Conservation (phyloP, 306 rosid genomes). For the Mucuna pruriens region DNA sequence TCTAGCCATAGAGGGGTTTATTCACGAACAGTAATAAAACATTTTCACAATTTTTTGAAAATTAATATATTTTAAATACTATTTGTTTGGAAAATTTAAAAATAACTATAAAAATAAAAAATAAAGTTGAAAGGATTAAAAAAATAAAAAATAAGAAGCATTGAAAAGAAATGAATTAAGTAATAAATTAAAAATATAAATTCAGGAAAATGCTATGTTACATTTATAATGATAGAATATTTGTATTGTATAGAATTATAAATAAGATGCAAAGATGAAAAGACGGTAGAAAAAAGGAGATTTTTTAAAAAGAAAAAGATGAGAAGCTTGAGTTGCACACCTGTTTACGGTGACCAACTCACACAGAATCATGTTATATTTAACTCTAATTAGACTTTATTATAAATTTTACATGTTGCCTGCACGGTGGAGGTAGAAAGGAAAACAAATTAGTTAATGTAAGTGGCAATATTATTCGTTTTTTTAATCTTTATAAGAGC, state of each 20-base stretch:
- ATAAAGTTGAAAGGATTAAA: too few species aligned
- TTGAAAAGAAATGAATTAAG: background rate
- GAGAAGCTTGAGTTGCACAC: background rate
- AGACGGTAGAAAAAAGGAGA: background rate
- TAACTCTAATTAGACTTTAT: background rate
- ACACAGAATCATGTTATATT: background rate
- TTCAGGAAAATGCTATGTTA: background rate
- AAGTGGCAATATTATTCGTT: background rate
- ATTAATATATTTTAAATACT: too few species aligned
- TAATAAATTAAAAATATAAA: background rate
- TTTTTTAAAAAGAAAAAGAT: background rate
- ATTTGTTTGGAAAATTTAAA: too few species aligned
- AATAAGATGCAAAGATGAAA: background rate
- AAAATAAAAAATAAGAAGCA: too few species aligned
- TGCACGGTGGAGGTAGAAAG: constrained; percentile 23
- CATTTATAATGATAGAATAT: background rate
- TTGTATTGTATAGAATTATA: background rate
- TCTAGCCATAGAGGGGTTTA: too few species aligned
- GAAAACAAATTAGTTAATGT: background rate
- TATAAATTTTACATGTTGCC: background rate
- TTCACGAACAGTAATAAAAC: too few species aligned
- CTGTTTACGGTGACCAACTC: background rate
- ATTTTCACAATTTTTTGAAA: too few species aligned
- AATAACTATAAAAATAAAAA: too few species aligned
- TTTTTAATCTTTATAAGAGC: background rate